These are phyloP conservation scores for Solanum pinnatisectum DNA, from an alignment of 257 asterid genomes.

Conservation along the genomic window DNA sequence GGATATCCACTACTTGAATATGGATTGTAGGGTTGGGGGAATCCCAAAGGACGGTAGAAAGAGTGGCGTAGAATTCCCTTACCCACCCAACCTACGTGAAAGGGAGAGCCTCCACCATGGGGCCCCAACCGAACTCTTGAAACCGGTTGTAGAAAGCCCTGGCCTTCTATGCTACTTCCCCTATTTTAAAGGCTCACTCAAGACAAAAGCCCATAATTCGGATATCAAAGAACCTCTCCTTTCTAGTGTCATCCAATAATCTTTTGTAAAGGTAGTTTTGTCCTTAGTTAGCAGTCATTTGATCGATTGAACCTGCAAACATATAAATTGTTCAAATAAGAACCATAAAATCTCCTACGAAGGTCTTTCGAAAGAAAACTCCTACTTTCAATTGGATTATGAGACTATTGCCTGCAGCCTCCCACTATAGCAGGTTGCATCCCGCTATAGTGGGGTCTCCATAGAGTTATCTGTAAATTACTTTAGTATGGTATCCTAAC, in stretches of 20 bases:
- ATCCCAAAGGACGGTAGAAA: background rate
- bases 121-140: no score
- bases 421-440: no score
- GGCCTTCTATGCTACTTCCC: background rate
- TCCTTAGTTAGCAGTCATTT: background rate
- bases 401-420: rapidly evolving
- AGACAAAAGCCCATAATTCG: background rate
- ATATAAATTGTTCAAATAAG: no score
- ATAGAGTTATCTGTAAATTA: no score
- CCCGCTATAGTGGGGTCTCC: no score
- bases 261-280: background rate
- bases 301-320: no score
- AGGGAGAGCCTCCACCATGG: background rate
- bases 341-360: no score
- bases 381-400: no score
- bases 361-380: no score
- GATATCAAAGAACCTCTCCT: background rate
- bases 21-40: background rate
- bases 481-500: no score
- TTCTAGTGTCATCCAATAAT: background rate
- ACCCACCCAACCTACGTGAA: background rate
- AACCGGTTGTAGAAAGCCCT: no score
- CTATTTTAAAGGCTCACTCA: background rate
- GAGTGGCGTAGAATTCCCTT: background rate
- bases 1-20: background rate